Evolutionary conservation across 1,139 yeast genomes (phyloP).

Genomic region (Candida tropicalis): DNA sequence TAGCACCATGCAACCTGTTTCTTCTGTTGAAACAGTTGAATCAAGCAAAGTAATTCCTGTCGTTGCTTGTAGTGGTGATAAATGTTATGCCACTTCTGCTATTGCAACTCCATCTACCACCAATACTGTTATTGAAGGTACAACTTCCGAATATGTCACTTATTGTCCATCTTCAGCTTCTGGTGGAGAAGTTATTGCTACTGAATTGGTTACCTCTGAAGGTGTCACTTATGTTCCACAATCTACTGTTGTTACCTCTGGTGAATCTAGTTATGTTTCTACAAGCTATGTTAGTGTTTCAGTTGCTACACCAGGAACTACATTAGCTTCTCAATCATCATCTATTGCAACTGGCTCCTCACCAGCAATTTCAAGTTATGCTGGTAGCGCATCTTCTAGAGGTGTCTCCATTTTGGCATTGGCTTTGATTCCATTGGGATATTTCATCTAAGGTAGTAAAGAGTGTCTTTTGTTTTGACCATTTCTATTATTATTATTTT

Average conservation of each 20-base stretch:
- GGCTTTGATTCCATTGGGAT: constrained; percentile 31
- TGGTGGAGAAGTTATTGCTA: not conserved
- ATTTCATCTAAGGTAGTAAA: constrained; percentile 22
- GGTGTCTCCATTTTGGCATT: constrained; percentile 28
- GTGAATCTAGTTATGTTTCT: not conserved
- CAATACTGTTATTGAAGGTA: constrained; percentile 19
- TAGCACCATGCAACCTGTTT: constrained; percentile 24
- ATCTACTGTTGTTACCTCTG: not conserved
- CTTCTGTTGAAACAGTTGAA: constrained; percentile 21
- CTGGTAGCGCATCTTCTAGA: constrained; percentile 26
- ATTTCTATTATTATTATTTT: too few species aligned
- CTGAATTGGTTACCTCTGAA: not conserved
- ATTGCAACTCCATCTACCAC: constrained; percentile 18
- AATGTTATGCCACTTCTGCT: constrained; percentile 12
- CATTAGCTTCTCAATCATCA: constrained; percentile 14
- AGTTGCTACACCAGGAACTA: not conserved
- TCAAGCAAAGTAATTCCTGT: constrained; percentile 21
- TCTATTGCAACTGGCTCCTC: constrained; percentile 31
- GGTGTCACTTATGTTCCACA: constrained; percentile 1
- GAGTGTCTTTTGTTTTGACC: too few species aligned
- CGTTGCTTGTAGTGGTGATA: constrained; percentile 1
- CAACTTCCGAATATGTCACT: not conserved
- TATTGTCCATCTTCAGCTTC: not conserved
- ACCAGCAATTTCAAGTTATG: constrained; percentile 27
- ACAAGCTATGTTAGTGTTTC: constrained; percentile 6